Base-by-base conservation (phyloP, 306 rosid genomes). In the Cicer judaicum region DNA sequence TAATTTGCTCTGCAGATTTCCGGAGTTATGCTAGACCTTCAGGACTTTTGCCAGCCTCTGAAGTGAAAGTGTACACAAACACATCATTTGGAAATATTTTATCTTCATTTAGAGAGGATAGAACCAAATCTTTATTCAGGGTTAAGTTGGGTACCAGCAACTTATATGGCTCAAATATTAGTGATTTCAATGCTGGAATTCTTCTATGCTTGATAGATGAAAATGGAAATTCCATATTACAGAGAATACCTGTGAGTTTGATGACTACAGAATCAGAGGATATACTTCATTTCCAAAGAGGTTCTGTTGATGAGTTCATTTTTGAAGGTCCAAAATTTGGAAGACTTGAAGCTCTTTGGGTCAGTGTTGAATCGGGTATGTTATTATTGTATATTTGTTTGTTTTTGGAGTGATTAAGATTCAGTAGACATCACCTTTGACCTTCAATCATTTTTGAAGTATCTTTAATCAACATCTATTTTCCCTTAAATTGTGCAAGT, bases 321-420 rank as follows among this genome's bases (percentile, higher is more conserved):
- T 90, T 94, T 71, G 79, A 82, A 78, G 96, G 97, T 59, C 97
- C 97, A 38, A 86, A 88, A 68, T 59, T 88, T 13, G 83, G 87
- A 72, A 82, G 74, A 69, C 38, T 90, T 21, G 73, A 80, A 42
- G 97, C 98, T 54, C 72, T 94, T 66, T 94, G 98, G 97, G 80
- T 91, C 9, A 71, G 97, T 54, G 84, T 94, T 77, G 98, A 94
- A 61, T 91, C 97, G 77, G 98, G 97, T 94, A 82, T 73, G 78
- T 77, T 63, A 59, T 61, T 69, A 8, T 61, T 72, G 48, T 61
- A 54, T 59, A 54, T 75, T 70, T 68, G 12, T 68, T 57, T 64
- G 8, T 66, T 59, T 78, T 75, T 59, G 10, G 16, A 69, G 12
- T 64, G 54, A 46, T 60, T 71, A 55, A 15, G 65, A 68, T 72